These are phyloP conservation scores for Urochloa ruziziensis DNA, from an alignment of 176 grass and related monocot genomes.

Conservation along the genomic window DNA sequence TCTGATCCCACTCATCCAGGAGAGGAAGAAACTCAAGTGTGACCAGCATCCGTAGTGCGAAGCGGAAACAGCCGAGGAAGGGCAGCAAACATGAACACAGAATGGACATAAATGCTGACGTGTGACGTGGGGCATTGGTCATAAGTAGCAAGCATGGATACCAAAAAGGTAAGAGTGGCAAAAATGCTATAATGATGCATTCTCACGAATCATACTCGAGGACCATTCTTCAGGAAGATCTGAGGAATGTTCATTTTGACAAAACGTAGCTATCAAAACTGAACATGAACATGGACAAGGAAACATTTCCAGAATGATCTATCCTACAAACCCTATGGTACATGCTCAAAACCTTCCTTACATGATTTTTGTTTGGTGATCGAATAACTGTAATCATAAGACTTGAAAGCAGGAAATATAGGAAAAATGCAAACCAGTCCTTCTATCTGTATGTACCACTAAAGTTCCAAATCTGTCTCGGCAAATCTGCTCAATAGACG, in stretches of 20 bases:
- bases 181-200: neutral
- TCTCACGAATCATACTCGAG: neutral
- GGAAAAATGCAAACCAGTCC: constrained; percentile 45
- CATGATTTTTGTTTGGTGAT: constrained; percentile 19
- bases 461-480: constrained; percentile 22
- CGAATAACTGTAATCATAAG: constrained; percentile 21
- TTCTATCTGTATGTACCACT: constrained; percentile 58
- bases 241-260: constrained; percentile 3
- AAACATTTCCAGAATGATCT: constrained; percentile 14
- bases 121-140: neutral
- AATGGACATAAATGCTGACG: neutral
- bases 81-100: neutral
- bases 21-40: neutral
- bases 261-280: neutral
- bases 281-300: neutral
- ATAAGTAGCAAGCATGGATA: neutral
- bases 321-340: constrained; percentile 41
- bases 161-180: neutral
- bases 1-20: neutral
- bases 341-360: constrained; percentile 39
- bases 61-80: neutral
- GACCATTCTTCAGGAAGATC: neutral
- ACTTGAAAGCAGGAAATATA: constrained; percentile 28
- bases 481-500: constrained; percentile 22
- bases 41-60: no score